These are phyloP conservation scores for Ceratocystis destructans DNA, from an alignment of 2,329 filamentous ascomycete species.

Conservation along the genomic window DNA sequence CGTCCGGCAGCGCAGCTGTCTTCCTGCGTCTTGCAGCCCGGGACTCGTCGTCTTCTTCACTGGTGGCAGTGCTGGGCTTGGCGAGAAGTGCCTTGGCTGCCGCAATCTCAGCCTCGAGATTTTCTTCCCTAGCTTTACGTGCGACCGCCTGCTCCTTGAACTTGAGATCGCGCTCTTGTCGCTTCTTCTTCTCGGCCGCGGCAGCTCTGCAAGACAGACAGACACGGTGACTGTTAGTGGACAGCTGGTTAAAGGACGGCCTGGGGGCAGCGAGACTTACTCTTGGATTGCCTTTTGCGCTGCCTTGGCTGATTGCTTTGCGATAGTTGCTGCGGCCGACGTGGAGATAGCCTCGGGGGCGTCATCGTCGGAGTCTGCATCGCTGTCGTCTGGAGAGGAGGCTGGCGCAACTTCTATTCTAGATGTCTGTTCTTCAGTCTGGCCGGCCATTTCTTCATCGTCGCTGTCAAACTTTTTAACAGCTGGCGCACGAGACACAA, in stretches of 20 bases:
- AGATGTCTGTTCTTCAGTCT: neutral
- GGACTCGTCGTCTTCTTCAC: neutral
- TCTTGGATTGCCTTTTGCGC: constrained; percentile 38
- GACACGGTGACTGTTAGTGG: constrained; percentile 13
- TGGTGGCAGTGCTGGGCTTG: constrained; percentile 9
- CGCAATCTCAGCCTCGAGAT: constrained; percentile 18
- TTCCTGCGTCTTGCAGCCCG: neutral
- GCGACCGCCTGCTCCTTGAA: constrained; percentile 42
- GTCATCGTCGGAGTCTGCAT: constrained; percentile 36
- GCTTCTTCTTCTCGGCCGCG: constrained; percentile 39
- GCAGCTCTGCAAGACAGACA: constrained; percentile 30
- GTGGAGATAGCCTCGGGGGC: constrained; percentile 48
- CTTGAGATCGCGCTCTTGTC: constrained; percentile 39
- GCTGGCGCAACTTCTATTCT: neutral
- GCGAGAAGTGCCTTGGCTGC: constrained; percentile 20
- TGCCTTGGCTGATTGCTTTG: constrained; percentile 34
- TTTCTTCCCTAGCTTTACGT: constrained; percentile 30
- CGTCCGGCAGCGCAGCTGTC: constrained; percentile 27
- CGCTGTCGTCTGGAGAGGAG: neutral
- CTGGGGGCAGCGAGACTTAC: constrained; percentile 28
- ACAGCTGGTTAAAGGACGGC: neutral
- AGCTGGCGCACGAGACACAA: neutral
- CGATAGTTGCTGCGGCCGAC: constrained; percentile 33
- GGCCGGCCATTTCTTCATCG: constrained; percentile 10
- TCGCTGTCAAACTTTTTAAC: constrained; percentile 18